These are phyloP conservation scores for Trichoderma pleuroti DNA, from an alignment of 2,329 filamentous ascomycete genomes.

Conservation along the genomic window DNA sequence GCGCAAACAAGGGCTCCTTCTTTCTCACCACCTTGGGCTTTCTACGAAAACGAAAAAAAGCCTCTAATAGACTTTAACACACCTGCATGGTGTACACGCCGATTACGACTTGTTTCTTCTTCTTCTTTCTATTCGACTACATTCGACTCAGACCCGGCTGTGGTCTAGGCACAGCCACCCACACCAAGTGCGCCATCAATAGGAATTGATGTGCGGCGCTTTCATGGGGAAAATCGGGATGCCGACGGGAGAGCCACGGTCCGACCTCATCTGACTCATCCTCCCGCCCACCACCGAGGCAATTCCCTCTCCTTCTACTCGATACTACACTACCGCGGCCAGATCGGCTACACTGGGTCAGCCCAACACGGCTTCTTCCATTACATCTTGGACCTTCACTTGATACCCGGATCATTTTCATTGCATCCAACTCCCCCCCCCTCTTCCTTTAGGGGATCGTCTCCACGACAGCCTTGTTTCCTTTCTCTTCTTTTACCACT, in stretches of 20 bases:
- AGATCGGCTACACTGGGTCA: constrained; percentile 1
- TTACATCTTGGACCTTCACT: neutral
- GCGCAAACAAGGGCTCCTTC: constrained; percentile 1
- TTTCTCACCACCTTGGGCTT: neutral
- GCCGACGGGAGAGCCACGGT: constrained; percentile 5
- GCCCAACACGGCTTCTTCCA: constrained; percentile 1
- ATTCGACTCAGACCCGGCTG: neutral
- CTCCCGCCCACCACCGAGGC: neutral
- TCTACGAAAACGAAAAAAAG: neutral
- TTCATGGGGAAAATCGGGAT: constrained; percentile 3
- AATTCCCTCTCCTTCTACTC: neutral
- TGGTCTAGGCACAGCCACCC: constrained; percentile 9
- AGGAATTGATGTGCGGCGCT: constrained; percentile 12
- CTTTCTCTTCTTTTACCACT: neutral
- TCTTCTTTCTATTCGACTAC: neutral
- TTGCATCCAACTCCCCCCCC: neutral
- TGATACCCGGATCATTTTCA: constrained; percentile 10
- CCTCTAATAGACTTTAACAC: constrained; percentile 4
- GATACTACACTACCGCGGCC: neutral
- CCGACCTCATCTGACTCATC: constrained; percentile 13
- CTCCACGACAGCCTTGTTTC: constrained; percentile 3
- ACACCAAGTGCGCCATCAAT: neutral
- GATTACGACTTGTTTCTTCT: constrained; percentile 1
- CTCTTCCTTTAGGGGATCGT: neutral
- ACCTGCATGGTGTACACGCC: neutral